Evolutionary conservation across 1,284 basidiomycete species (phyloP), one percentile per base, ranked within the genome.

Genomic region (Wallemia ichthyophaga): DNA sequence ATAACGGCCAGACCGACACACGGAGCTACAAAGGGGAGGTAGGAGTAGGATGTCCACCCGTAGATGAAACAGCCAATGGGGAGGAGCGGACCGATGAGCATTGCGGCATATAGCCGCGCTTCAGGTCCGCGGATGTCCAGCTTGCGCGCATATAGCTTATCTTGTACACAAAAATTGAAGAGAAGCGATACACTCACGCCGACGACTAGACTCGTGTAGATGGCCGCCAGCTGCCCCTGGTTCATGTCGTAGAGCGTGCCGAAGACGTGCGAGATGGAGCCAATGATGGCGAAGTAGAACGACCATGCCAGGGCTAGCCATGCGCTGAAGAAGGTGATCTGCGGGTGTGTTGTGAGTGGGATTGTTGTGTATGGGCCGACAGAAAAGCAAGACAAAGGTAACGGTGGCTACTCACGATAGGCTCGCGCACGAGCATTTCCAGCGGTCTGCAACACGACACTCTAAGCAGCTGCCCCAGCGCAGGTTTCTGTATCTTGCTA

Each of bases 1-100:
- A 68, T 61, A 0, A 65, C 58, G 0, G 60, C 58, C 24, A 70
- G 57, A 1, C 69, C 69, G 15, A 70, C 63, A 27, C 63, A 55
- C 1, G 63, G 59, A 0, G 59, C 65, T n/a, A 64, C 63, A 63
- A 64, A 65, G 53, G 63, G 64, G 0, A 63, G 25, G 1, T 60
- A 53, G 0, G 58, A 5, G 23, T 57, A 64, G 0, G 62, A 25
- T 0, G 64, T 63, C 58, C 61, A 65, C 25, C 60, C 60, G 26
- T 61, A 66, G 57, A 64, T 62, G 56, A 64, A 63, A 17, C 61
- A 60, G 1, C 64, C 64, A 1, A 62, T n/a, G 1, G 64, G 64
- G 24, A 67, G 64, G 21, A 62, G 27, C 1, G 65, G 32, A 1
- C 62, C 66, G 5, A 64, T 66, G 33, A 65, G 25, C 32, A 65